These are phyloP conservation scores for Cryptosporidium muris DNA, from an alignment of 169 alveolate species.

Conservation along the genomic window DNA sequence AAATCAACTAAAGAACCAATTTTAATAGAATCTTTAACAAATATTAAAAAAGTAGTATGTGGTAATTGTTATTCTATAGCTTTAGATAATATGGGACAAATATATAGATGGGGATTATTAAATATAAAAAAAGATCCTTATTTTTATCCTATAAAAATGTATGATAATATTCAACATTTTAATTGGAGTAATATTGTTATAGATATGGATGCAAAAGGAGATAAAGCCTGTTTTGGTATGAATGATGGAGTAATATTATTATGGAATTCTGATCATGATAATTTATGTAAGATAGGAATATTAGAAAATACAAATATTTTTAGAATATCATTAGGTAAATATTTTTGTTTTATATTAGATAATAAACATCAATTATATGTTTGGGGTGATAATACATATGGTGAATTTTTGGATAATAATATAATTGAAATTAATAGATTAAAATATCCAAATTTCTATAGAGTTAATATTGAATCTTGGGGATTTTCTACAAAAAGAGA, in stretches of 20 bases:
- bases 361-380: constrained; percentile 28
- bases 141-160: constrained; percentile 3
- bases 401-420: constrained; percentile 34
- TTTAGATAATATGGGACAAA: constrained; percentile 18
- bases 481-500: constrained; percentile 16
- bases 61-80: constrained; percentile 48
- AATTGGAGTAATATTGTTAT: constrained; percentile 7
- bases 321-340: constrained; percentile 53
- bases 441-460: constrained; percentile 35
- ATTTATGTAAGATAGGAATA: constrained; percentile 11
- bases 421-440: no score
- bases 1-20: constrained; percentile 35
- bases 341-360: constrained; percentile 49
- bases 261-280: constrained; percentile 50
- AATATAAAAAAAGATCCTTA: constrained; percentile 19
- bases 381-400: constrained; percentile 68
- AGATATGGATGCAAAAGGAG: constrained; percentile 29
- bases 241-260: constrained; percentile 46
- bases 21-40: constrained; percentile 4
- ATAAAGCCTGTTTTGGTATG: constrained; percentile 45
- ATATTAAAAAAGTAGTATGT: constrained; percentile 13
- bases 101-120: constrained; percentile 64
- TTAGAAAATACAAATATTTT: constrained; percentile 1
- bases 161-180: constrained; percentile 5
- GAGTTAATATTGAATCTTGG: constrained; percentile 29